Base-by-base conservation (phyloP, 2,329 filamentous ascomycete genomes). In the Exserohilum rostratum region DNA sequence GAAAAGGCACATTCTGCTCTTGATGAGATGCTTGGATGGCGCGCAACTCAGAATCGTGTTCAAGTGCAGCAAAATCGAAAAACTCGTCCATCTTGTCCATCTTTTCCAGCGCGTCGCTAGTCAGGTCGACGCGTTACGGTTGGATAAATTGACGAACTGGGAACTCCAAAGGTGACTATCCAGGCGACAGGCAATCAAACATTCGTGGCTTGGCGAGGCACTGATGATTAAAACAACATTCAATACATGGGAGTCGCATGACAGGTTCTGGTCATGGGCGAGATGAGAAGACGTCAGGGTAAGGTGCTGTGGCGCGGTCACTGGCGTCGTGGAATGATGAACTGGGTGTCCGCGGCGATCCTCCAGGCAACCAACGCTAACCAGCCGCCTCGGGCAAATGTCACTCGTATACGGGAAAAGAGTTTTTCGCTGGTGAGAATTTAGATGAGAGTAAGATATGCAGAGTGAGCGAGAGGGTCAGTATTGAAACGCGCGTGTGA, bases 11-110 rank as follows among this genome's bases (percentile, higher is more conserved):
- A 20, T 42, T n/a, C 39, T 49, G 27, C 9, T 39, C 46, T 17
- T 55, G 35, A 11, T 18, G 22, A 30, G n/a, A 6, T 27, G 30
- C 17, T 18, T 22, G 15, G 22, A 46, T 25, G 46, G 42, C 18
- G 13, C 31, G 35, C n/a, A 40, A 6, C 20, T 35, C 53, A 38
- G 51, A 47, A 45, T 71, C 64, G 13, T 57, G 53, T 25, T 72
- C 69, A 31, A 72, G 55, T 20, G 60, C 61, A n/a, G 62, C 59
- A 55, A 74, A 74, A 51, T 74, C 71, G 51, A 74, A 74, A 62
- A 74, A 74, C 35, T 73, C 71, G 25, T 73, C 63, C 50, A 74
- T 35, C 44, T 53, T 61, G 50, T 67, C 64, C 50, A 74, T 35
- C 44, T 53, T 61, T 48, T 67, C 64, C 42, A 55, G 45, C 35